Conservation (phyloP, 2,329 filamentous ascomycete genomes). For the Ceratocystis smalleyi region DNA sequence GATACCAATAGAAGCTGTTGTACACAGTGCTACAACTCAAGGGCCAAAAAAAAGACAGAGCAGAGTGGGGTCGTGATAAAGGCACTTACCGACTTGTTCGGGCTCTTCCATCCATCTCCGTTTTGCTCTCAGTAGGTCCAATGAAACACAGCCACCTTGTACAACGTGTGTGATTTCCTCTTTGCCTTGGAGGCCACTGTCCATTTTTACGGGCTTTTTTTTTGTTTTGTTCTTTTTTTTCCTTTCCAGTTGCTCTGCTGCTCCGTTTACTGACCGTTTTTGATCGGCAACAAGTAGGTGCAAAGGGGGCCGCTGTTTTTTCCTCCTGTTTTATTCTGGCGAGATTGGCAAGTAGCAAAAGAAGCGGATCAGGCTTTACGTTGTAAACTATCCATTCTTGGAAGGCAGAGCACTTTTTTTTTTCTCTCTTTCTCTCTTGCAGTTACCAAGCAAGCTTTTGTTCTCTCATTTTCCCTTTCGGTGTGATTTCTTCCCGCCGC, state of each 20-base stretch:
- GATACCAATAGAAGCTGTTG: neutral
- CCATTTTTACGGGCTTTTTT: neutral
- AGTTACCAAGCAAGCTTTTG: neutral
- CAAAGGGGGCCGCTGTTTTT: neutral
- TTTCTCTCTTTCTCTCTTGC: neutral
- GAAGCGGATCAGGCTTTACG: neutral
- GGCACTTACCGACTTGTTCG: neutral
- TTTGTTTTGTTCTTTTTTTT: neutral
- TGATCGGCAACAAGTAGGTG: neutral
- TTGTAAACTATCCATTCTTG: neutral
- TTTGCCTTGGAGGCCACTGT: neutral
- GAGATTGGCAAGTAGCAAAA: neutral
- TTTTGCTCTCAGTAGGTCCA: neutral
- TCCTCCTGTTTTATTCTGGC: neutral
- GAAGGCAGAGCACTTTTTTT: neutral
- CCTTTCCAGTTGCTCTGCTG: neutral
- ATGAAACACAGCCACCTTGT: constrained; percentile 1
- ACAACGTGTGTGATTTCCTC: neutral
- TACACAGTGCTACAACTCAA: neutral
- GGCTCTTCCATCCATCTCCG: neutral
- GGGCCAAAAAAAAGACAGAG: neutral
- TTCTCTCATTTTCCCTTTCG: neutral
- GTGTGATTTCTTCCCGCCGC: neutral
- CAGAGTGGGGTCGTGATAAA: neutral
- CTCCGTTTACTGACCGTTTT: neutral